phyloP scores from a whole-genome alignment of 2,329 filamentous ascomycete genomes.

The Curvularia sp. region DNA sequence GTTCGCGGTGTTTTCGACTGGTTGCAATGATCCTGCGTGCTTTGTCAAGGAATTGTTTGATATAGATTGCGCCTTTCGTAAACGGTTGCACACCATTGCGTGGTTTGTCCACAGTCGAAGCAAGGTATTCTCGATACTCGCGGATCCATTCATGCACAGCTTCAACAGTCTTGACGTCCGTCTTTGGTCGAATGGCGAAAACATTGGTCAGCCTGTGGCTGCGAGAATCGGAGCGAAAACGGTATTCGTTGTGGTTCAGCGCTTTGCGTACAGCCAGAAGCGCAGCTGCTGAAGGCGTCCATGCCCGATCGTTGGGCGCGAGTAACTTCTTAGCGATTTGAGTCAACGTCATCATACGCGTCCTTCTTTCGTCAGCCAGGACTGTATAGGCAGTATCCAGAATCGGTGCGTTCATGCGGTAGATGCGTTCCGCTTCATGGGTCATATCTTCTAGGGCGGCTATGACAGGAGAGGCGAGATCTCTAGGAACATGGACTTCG shows the following conservation, averaged over 20 bases:
- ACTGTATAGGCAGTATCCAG: constrained; percentile 60
- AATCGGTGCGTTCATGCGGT: constrained; percentile 55
- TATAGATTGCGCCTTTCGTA: constrained; percentile 33
- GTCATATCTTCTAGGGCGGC: constrained; percentile 55
- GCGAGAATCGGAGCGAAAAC: constrained; percentile 64
- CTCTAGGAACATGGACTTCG: constrained; percentile 54
- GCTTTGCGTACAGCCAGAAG: constrained; percentile 76
- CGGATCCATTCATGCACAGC: constrained; percentile 62
- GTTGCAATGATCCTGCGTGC: constrained; percentile 49
- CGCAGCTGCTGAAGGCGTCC: constrained; percentile 52
- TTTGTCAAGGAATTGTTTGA: constrained; percentile 54
- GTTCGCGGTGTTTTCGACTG: constrained; percentile 51
- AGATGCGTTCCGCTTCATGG: constrained; percentile 56
- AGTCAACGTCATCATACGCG: constrained; percentile 57
- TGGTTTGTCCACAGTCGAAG: constrained; percentile 26
- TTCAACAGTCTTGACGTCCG: constrained; percentile 62
- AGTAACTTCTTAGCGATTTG: constrained; percentile 57
- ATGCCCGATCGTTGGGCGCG: constrained; percentile 27
- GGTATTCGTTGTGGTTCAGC: constrained; percentile 66
- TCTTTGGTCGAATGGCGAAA: constrained; percentile 67
- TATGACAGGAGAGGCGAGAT: constrained; percentile 56
- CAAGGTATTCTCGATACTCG: constrained; percentile 60
- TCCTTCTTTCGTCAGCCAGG: constrained; percentile 54
- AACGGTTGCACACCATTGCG: not conserved
- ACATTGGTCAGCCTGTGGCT: constrained; percentile 63